Base-by-base conservation (phyloP, 768 basidiomycete genomes). In the Suillus subluteus region DNA sequence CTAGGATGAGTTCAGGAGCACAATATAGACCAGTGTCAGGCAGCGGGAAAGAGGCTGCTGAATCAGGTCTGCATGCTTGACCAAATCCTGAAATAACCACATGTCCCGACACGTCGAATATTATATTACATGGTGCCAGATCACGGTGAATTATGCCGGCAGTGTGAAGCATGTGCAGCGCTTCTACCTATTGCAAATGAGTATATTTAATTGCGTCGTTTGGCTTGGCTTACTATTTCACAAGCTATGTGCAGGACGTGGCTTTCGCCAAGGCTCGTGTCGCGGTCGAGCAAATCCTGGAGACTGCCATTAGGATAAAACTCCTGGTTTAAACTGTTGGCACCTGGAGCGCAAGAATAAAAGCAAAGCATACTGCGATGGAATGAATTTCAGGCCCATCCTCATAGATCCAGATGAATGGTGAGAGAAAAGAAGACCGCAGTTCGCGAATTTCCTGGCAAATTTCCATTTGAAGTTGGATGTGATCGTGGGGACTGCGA, bases 1-100 rank as follows among this genome's bases (percentile, higher is more conserved):
- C 84, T 11, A 88, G 75, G 15, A 87, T 66, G 0, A 86, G 66
- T 68, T 89, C 88, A 1, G 88, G 87, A 5, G 88, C 85, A 26
- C 76, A 79, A 69, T 83, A 86, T 50, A 70, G 71, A 40, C 65
- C 54, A 40, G 65, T 66, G 11, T 59, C 62, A 50, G 64, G 61
- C 5, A 26, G 12, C 23, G 64, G 48, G 50, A 48, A 58, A 48
- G 11, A 48, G 32, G 32, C 63, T 32, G 30, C 15, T 55, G 70
- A 43, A 35, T 62, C 35, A 52, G 58, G 55, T 64, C 77, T 71
- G 62, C 77, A 71, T n/a, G 84, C 79, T 52, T 70, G 70, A 18
- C 75, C 79, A 65, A 87, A 83, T 23, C 80, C 81, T 8, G 79
- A 78, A 3, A 88, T 71, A 23, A 86, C 69, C 23, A 85, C 67